Evolutionary conservation across 106 monocot species (phyloP), one percentile per base, ranked within the genome.

Genomic region (Hemerocallis citrina): DNA sequence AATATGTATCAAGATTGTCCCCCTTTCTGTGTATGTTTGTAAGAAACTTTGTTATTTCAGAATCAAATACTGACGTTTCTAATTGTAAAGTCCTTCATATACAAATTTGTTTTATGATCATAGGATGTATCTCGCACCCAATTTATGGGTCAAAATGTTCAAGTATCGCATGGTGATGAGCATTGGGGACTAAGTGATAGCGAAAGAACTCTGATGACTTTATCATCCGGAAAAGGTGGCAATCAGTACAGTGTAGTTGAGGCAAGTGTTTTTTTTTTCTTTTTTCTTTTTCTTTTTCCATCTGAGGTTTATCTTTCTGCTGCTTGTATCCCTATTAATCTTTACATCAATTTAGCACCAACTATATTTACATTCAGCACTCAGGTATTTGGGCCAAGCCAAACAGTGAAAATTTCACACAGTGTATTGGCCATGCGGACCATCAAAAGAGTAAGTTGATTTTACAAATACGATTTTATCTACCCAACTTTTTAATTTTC

Each of bases 351-450:
- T 12, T 51, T 29, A 45, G 29, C 41, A 37, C 51, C 7, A 63
- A 10, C 19, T 2, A 35, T 56, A 27, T 17, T 49, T 46, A 25
- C 49, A 57, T 71, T 31, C 80, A 87, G 86, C 27, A 76, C 58
- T 82, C 84, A 62, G 80, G 72, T 55, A 82, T 98, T 55, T 98
- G 96, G 96, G 66, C 69, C 34, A 83, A 98, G 57, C 96, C 81
- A 56, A 58, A 79, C 55, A 84, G 76, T 66, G 74, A 68, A 72
- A 85, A 88, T 51, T 91, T 79, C 55, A 79, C 44, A n/a, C 78
- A 77, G 54, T 98, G 96, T 61, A 91, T 98, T 67, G 79, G 68
- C 35, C 70, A 42, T 37, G 63, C 55, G 34, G 64, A 41, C 64
- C 64, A 52, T 66, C 61, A 52, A 17, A 88, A 74, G 72, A 91